These are phyloP conservation scores for Pythium phragmitis DNA, from an alignment of 352 stramenopile genomes.

Conservation along the genomic window DNA sequence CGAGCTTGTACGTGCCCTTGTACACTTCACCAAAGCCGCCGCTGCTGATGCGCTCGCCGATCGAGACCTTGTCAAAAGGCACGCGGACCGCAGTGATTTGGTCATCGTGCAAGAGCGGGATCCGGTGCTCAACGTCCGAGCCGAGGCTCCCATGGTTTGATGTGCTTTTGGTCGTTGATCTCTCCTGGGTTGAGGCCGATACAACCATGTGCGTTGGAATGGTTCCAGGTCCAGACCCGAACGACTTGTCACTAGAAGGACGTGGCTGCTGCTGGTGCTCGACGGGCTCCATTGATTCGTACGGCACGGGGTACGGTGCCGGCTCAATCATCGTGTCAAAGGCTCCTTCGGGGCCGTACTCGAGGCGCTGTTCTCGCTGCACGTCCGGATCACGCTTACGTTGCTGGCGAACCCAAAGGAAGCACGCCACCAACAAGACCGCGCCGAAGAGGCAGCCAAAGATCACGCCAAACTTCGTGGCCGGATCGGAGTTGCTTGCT, in stretches of 20 bases:
- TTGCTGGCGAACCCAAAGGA: not conserved
- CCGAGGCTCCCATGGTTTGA: too few species aligned
- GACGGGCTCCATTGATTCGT: too few species aligned
- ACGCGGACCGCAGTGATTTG: slow-evolving; percentile 4
- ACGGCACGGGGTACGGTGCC: not conserved
- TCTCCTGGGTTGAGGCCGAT: too few species aligned
- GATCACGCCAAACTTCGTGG: not conserved
- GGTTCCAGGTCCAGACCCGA: too few species aligned
- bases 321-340: not conserved
- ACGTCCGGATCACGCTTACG: not conserved
- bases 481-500: not conserved
- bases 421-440: not conserved
- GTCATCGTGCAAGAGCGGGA: not conserved
- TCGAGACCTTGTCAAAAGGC: slow-evolving; percentile 7
- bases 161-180: too few species aligned
- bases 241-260: too few species aligned
- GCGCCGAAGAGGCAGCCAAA: not conserved
- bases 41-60: not conserved
- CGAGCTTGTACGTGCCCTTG: slow-evolving; percentile 6
- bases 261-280: too few species aligned
- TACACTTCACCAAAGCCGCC: slow-evolving; percentile 9
- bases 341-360: not conserved
- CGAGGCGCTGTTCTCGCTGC: not conserved
- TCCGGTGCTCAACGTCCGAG: too few species aligned
- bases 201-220: too few species aligned